Base-by-base conservation (phyloP, 176 grass and related monocot genomes). In the Lolium perenne region DNA sequence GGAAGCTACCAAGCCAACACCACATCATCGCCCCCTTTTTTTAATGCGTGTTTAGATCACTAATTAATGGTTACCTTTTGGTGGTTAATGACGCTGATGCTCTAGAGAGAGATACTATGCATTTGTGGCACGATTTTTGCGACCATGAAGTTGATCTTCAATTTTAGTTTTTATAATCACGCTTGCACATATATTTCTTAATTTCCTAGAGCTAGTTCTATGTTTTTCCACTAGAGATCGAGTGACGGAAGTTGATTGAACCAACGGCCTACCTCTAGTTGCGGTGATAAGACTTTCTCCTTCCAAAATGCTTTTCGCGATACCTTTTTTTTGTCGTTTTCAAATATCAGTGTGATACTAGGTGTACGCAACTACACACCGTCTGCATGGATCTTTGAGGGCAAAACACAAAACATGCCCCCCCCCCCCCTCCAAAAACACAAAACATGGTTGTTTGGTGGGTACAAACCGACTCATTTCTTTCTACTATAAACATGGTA, bases 181-280 rank as follows among this genome's bases (percentile, higher is more conserved):
- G 15, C 5, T 66, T 65, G 25, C 47, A 47, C 3, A 17, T 8
- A 56, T 63, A 4, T 66, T 56, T 54, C 1, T 40, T 40, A 22
- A 48, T 74, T 16, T 68, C 4, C 29, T 40, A 75, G 17, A 14
- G 15, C 3, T 55, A 22, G 18, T 57, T 79, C 32, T 35, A 3
- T 35, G 32, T 35, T 35, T 35, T 35, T 3, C 25, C 55, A 20
- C 63, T 38, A 53, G 82, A 65, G 18, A 32, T 70, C 59, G 15
- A 61, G 60, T 84, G 81, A 69, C 85, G 81, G 69, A 61, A 29
- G 76, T 18, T 87, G 89, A 91, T 87, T 35, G 89, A 84, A 87
- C 89, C 0, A 70, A 77, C 12, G 85, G 85, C 76, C 85, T 55
- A 88, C 85, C 85, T 23, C 49, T 88, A 18, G 51, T 88, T 91